A percentile compares a stretch with the other conserved stretches of the same genome.
Evolutionary conservation across 2,329 filamentous ascomycete species (phyloP).

Genomic region (Aciculosporium take): DNA sequence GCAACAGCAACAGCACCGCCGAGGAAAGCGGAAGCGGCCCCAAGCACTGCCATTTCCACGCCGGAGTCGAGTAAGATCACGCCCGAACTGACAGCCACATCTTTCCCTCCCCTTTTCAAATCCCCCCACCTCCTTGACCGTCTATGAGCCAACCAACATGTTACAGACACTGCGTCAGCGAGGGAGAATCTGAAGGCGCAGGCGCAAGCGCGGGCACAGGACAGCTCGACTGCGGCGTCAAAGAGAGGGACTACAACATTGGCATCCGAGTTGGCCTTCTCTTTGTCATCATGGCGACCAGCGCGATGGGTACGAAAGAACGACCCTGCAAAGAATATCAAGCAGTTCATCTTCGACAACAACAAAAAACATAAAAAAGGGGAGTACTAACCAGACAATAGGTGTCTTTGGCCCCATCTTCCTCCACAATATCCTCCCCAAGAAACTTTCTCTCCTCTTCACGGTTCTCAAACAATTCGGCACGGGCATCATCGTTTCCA

Average conservation of each 20-base stretch:
- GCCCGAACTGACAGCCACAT: background rate
- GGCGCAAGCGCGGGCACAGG: constrained; percentile 5
- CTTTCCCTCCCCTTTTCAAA: background rate
- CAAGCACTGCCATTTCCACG: constrained; percentile 46
- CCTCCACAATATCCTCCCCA: constrained; percentile 41
- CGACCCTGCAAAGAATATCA: background rate
- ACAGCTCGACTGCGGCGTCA: constrained; percentile 27
- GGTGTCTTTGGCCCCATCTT: constrained; percentile 54
- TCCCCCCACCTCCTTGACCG: background rate
- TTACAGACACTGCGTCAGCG: constrained; percentile 41
- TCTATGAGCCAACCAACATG: constrained; percentile 4
- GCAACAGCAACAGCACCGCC: background rate
- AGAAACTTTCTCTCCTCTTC: constrained; percentile 35
- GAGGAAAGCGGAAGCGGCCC: constrained; percentile 6
- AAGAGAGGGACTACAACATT: constrained; percentile 47
- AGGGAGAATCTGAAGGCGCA: constrained; percentile 24
- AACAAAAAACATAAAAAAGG: too few relatives aligned
- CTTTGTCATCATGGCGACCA: constrained; percentile 57
- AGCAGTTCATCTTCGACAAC: too few relatives aligned
- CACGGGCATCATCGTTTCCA: constrained; percentile 58
- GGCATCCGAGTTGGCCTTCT: constrained; percentile 54
- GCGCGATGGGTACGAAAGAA: constrained; percentile 40
- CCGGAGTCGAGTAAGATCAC: constrained; percentile 51
- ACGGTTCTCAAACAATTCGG: constrained; percentile 59
- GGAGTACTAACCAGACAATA: constrained; percentile 6